Conservation (phyloP, 257 asterid species). For the Cordia subcordata region DNA sequence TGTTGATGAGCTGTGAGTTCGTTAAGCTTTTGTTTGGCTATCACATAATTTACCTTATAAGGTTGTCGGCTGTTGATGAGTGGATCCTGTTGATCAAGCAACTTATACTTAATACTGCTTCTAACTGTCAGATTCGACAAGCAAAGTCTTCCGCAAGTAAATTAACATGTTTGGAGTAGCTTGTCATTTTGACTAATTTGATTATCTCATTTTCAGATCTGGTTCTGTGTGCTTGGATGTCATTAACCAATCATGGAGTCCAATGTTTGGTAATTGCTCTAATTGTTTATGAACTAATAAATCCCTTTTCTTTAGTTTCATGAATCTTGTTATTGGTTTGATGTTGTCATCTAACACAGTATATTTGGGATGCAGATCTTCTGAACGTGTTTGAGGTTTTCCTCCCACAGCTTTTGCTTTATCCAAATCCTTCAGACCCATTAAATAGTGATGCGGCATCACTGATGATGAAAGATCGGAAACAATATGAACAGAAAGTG, state of each 20-base stretch:
- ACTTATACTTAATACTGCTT: neutral
- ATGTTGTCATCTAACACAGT: neutral
- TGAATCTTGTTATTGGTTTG: neutral
- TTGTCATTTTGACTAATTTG: conserved; percentile 1
- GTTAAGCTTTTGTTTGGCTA: neutral
- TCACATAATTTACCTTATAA: neutral
- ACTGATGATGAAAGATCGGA: conserved; percentile 79
- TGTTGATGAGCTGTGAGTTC: conserved; percentile 85
- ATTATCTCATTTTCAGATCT: conserved; percentile 43
- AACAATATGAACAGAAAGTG: conserved; percentile 73
- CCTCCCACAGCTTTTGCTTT: conserved; percentile 92
- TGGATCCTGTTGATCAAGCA: neutral
- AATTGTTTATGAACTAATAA: neutral
- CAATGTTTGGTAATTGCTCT: conserved; percentile 66
- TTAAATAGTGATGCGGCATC: conserved; percentile 91
- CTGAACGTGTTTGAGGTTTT: conserved; percentile 88
- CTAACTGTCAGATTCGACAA: neutral
- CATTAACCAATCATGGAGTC: conserved; percentile 97
- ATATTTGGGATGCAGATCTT: conserved; percentile 54
- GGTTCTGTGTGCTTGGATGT: conserved; percentile 96
- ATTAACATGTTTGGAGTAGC: neutral
- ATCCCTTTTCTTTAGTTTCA: neutral
- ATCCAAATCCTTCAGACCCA: conserved; percentile 91
- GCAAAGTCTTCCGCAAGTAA: neutral
- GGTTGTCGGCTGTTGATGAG: neutral